Evolutionary conservation across 2,329 filamentous ascomycete species (phyloP), one percentile per base, ranked within the genome.

Genomic region (Canariomyces notabilis): DNA sequence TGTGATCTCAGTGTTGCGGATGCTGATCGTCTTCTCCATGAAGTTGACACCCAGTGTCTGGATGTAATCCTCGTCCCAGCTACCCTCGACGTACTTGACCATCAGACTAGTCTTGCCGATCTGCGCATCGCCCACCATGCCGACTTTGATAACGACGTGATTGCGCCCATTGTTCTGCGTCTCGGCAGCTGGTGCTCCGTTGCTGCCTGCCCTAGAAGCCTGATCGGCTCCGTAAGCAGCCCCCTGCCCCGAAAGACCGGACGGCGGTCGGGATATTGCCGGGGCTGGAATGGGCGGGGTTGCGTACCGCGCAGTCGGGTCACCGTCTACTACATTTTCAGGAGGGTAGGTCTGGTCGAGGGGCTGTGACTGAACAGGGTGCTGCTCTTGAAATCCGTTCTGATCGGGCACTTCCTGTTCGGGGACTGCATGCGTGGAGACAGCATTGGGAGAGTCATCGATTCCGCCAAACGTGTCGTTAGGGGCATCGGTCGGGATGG

Each of bases 21-120:
- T 98, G 53, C 89, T 95, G 64, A 98, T 98, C 29, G 93, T 98
- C 77, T 98, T 98, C 68, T 98, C 93, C 93, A 98, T 98, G 70
- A 98, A 98, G 69, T 98, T 98, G 69, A 98, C 93, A 57, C 93
- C 93, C 36, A 98, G 73, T 18, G 93, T 98, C 71, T 98, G 93
- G 62, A 98, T 98, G 68, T 98, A 98, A 67, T 98, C 93, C 71
- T 98, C 93, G 67, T 98, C 93, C 89, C 93, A 98, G 69, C 90
- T 96, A 50, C 93, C 93, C 71, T 98, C 93, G 46, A 98, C 93
- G 64, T 98, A 98, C 68, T 98, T 98, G 63, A 98, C 93, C 93
- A 98, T 98, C 64, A 98, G 71, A 55, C 90, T 96, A 15, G 93
- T 98, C 79, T 98, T 98, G 63, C 93, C 93, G 59, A 98, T 98